Evolutionary conservation across 352 stramenopile genomes (phyloP), one percentile per base, ranked within the genome.

Genomic region (Globisporangium paddicum): DNA sequence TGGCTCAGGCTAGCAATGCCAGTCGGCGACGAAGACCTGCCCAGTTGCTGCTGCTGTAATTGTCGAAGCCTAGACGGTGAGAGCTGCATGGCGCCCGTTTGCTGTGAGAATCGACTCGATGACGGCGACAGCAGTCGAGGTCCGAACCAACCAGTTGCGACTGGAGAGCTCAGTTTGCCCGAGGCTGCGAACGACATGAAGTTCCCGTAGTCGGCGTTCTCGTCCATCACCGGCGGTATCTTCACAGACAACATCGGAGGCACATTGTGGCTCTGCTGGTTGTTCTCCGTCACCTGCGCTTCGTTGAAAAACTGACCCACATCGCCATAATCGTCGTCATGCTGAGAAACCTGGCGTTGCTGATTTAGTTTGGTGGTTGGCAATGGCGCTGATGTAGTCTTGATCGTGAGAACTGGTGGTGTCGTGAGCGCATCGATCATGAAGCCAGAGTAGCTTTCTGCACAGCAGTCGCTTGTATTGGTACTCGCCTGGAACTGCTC

Each of bases 361-460:
- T 51, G 23, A 10, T 16, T 30, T 1, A n/a, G 32, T 1, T 23
- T 52, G 46, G 23, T 30, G 18, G 2, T 4, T 11, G 46, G 21
- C 3, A 38, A 18, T 10, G 18, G 18, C 14, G 45, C 23, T 35
- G 34, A 11, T 10, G 57, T 57, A 4, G 57, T 48, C 46, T 50
- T 63, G 45, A 74, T 55, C 10, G 35, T 16, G 0, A 68, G 59
- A 44, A 44, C 14, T 44, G 38, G 16, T 23, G 68, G 56, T 4
- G 67, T 53, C 4, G 72, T 55, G 3, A 88, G 51, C 6, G 75
- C 66, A 11, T 80, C 67, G 48, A 82, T 50, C 13, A 69, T 46
- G 35, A 88, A 88, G 18, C 68, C 66, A 32, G 67, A 68, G 52
- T 86, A 87, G 60, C 52, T 84, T 10, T 77, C 68, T 1, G 69